Evolutionary conservation across 129 eudicot genomes (phyloP).

Genomic region (Dittrichia graveolens): DNA sequence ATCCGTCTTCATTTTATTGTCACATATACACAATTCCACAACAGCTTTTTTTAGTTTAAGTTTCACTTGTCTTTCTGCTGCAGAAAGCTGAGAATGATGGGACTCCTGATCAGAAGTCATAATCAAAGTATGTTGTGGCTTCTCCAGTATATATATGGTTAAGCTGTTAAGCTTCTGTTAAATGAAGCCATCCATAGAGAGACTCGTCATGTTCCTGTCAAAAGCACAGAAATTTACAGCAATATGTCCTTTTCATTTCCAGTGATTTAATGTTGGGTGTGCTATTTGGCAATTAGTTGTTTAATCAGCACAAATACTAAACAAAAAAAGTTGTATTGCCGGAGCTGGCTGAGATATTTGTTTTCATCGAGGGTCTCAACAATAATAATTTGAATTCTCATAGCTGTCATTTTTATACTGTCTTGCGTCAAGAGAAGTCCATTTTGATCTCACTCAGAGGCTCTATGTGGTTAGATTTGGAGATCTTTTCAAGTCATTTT

Average conservation of each 20-base stretch:
- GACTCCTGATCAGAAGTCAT: constrained; percentile 41
- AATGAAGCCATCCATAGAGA: constrained; percentile 16
- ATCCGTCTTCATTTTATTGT: too few relatives aligned
- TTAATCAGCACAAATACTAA: constrained; percentile 19
- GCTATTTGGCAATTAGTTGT: constrained; percentile 21
- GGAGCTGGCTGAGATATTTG: constrained; percentile 12
- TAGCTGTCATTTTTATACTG: background rate
- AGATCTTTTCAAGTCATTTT: background rate
- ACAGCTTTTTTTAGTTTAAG: constrained; percentile 3
- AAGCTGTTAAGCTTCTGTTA: constrained; percentile 25
- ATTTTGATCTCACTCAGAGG: background rate
- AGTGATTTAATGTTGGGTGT: background rate
- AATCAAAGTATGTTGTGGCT: constrained; percentile 15
- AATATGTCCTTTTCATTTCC: constrained; percentile 12
- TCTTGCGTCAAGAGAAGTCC: background rate
- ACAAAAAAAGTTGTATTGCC: constrained; percentile 18
- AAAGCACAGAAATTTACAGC: background rate
- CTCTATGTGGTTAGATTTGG: background rate
- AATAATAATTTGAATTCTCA: constrained; percentile 23
- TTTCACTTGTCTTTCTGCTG: constrained; percentile 33
- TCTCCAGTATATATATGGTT: constrained; percentile 10
- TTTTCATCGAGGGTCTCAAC: constrained; percentile 25
- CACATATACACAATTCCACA: background rate
- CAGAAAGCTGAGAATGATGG: constrained; percentile 54
- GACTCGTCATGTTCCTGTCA: constrained; percentile 1